Conservation (phyloP, 202 grass and related monocot species). For the Carex arenaria region DNA sequence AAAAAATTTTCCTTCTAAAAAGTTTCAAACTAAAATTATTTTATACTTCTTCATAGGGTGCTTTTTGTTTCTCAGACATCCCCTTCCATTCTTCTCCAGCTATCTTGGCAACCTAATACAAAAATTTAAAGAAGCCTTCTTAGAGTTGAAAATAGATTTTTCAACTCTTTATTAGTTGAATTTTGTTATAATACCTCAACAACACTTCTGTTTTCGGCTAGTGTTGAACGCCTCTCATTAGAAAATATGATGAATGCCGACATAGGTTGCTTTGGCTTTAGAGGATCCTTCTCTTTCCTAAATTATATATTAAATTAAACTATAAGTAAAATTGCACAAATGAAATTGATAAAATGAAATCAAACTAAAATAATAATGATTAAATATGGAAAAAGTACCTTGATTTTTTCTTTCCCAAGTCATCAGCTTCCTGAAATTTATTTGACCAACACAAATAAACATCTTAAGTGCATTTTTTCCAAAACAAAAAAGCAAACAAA, state of each 20-base stretch:
- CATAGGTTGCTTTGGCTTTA: conserved; percentile 79
- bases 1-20: not conserved
- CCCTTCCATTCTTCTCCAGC: conserved; percentile 80
- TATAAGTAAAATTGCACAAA: not conserved
- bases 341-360: not conserved
- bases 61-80: conserved; percentile 56
- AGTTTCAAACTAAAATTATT: not conserved
- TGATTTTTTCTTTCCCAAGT: conserved; percentile 44
- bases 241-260: conserved; percentile 75
- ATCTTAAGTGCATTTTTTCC: not conserved
- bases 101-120: conserved; percentile 59
- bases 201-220: conserved; percentile 63
- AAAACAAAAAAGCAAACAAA: not conserved
- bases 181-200: conserved; percentile 39
- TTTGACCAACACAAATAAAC: not conserved
- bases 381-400: conserved; percentile 14
- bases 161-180: not conserved
- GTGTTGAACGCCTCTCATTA: conserved; percentile 43
- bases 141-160: not conserved
- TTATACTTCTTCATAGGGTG: conserved; percentile 47
- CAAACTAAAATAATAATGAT: not conserved
- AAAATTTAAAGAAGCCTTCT: not conserved
- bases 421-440: conserved; percentile 21
- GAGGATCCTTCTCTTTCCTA: conserved; percentile 82
- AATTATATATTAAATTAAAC: not conserved